These are phyloP conservation scores for Sesbania bispinosa DNA, from an alignment of 306 rosid species.

Conservation along the genomic window DNA sequence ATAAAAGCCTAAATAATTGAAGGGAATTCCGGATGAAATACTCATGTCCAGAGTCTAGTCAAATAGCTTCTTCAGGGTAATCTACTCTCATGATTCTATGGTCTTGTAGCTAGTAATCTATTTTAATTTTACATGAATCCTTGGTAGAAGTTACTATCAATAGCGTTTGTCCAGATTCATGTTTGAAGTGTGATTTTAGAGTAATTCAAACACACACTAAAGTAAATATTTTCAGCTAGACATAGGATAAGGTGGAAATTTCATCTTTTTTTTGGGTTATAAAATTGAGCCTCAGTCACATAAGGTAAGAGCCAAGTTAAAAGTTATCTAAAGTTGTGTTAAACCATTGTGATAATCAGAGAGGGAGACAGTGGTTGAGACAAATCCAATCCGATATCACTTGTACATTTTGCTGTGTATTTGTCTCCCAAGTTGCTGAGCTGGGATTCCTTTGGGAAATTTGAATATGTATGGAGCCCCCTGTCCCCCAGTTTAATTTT, in stretches of 20 bases:
- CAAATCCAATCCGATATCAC: constrained; percentile 47
- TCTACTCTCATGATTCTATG: background rate
- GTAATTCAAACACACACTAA: no score
- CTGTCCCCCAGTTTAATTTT: constrained; percentile 8
- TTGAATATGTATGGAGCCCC: constrained; percentile 14
- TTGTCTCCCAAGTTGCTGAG: constrained; percentile 41
- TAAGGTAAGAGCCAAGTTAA: constrained; percentile 17
- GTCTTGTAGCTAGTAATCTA: background rate
- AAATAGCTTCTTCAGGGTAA: background rate
- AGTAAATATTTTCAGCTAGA: no score
- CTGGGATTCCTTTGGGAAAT: constrained; percentile 37
- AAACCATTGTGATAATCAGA: constrained; percentile 30
- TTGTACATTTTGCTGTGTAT: constrained; percentile 27
- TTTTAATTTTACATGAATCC: no score
- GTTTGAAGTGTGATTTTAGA: no score
- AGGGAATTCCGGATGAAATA: background rate
- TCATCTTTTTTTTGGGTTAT: no score
- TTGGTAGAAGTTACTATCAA: no score
- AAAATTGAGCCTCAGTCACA: background rate
- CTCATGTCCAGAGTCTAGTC: no score
- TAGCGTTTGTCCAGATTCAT: no score
- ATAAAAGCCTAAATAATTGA: background rate
- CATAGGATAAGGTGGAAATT: constrained; percentile 8
- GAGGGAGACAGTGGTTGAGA: constrained; percentile 47
- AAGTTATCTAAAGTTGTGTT: background rate